Base-by-base conservation (phyloP, 2,329 filamentous ascomycete genomes). In the Leptodontidium sp. region DNA sequence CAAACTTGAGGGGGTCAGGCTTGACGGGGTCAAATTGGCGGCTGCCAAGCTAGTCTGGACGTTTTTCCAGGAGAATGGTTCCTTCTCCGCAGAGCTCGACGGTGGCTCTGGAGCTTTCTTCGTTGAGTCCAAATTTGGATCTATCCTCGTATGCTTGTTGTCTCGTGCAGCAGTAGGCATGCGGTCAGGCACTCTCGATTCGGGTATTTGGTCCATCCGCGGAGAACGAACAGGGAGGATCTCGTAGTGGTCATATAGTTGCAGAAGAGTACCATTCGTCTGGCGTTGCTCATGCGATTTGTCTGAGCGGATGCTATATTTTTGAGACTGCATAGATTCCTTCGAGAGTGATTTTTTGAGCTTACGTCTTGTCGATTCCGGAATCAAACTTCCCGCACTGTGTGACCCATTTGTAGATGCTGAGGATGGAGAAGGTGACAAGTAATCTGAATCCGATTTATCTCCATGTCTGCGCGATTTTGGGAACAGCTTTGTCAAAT, bases 401-500 rank as follows among this genome's bases (percentile, higher is more conserved):
- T 45, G 64, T 38, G 70, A 74, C 12, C 38, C 52, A 49, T 68
- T 71, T 5, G 71, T 74, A 7, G 67, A 68, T 35, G 70, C 35
- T 11, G 74, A 75, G 14, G 72, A 72, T 32, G 71, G 67, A 8
- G 70, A 70, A n/a, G 62, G 58, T 40, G 65, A 53, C 17, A 66
- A 50, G 66, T 65, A 70, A 17, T 65, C 68, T 14, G 45, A 43
- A 29, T 71, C 67, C 14, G 68, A 66, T 53, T 69, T 73, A 8
- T 66, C 59, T 12, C 68, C 58, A 59, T 73, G 65, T 49, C 68
- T 73, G 43, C 71, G 68, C 14, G 74, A 69, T 35, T 70, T 72
- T 8, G 76, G 74, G 47, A 79, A 77, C 17, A 79, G 61, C 67
- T 68, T 75, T n/a, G 77, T 73, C 26, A 78, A 50, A 58, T 78